These are phyloP conservation scores for Buxus sempervirens DNA, from an alignment of 164 flowering plant species.

Conservation along the genomic window DNA sequence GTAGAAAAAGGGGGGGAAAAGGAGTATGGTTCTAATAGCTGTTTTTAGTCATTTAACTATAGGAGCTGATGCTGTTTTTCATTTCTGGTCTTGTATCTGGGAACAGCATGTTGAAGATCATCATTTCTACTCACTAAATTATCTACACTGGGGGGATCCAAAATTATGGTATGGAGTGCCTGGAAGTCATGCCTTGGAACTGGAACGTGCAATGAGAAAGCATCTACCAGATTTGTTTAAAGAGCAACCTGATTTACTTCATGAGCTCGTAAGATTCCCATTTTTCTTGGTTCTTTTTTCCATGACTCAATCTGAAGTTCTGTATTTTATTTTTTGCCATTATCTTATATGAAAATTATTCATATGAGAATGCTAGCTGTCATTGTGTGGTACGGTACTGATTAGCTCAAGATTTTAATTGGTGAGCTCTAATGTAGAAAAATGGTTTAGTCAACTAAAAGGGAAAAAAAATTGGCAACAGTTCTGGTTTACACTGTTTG, in stretches of 20 bases:
- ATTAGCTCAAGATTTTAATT: too few species aligned
- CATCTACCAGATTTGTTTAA: slow-evolving; percentile 79
- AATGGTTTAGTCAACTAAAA: too few species aligned
- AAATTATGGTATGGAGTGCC: slow-evolving; percentile 94
- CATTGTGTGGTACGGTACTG: too few species aligned
- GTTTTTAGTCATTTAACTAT: neutral
- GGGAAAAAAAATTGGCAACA: neutral
- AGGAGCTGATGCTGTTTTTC: neutral
- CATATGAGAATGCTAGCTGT: too few species aligned
- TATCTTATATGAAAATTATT: too few species aligned
- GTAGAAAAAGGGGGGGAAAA: too few species aligned
- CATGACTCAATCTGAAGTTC: neutral
- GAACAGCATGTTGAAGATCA: slow-evolving; percentile 93
- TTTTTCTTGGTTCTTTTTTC: neutral
- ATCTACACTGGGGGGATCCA: slow-evolving; percentile 80
- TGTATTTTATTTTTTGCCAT: too few species aligned
- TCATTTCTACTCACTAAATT: slow-evolving; percentile 82
- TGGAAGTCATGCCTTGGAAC: slow-evolving; percentile 52
- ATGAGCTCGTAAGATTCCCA: slow-evolving; percentile 55
- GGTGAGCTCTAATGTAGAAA: too few species aligned
- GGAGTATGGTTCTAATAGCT: neutral
- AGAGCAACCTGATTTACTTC: slow-evolving; percentile 72
- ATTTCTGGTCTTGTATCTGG: slow-evolving; percentile 3
- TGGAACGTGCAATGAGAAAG: slow-evolving; percentile 79
- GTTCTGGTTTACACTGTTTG: neutral